Evolutionary conservation across 371 early-diverging fungal species (phyloP), one percentile per base, ranked within the genome.

Genomic region (Mucor mucedo): DNA sequence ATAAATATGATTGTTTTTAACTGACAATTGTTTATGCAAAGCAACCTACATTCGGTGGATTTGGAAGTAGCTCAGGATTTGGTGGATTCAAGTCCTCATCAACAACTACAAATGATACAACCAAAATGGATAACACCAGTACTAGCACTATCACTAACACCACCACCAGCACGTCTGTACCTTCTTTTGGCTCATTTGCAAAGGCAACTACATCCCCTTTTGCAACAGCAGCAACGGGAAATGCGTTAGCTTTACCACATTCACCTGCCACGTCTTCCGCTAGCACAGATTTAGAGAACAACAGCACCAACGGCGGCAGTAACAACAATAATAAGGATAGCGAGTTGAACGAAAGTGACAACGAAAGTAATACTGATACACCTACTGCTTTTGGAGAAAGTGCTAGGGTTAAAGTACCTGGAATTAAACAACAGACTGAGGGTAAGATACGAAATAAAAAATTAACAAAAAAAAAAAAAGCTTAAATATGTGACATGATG

Each of bases 141-240:
- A 21, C 21, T 21, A 35, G 35, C 8, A 35, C 35, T 35, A 35
- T 8, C 8, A 35, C 35, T 6, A 4, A 4, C 35, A 35, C 6
- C 35, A 35, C 2, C 6, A 35, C 8, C 2, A 35, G 35, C 39
- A 33, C 55, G 33, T 39, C 56, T 39, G 55, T 42, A 27, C 65
- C 75, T 32, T 62, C 75, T 7, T 80, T 77, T 59, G 67, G 71
- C 21, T 71, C 78, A 1, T 80, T 80, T 70, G 80, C 71, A 50
- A 76, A 71, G 41, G 66, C 79, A 16, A 67, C 77, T 9, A 60
- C 71, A 4, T 78, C 80, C 5, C 76, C 80, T 40, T 78, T 78
- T 56, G 76, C 74, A 10, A 48, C 74, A 44, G 78, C 78, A 38
- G 72, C 63, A 52, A 52, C 62, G 9, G 55, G 33, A 27, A 74